Base-by-base conservation (phyloP, 1,284 basidiomycete species). In the Exobasidium cylindrosporum region DNA sequence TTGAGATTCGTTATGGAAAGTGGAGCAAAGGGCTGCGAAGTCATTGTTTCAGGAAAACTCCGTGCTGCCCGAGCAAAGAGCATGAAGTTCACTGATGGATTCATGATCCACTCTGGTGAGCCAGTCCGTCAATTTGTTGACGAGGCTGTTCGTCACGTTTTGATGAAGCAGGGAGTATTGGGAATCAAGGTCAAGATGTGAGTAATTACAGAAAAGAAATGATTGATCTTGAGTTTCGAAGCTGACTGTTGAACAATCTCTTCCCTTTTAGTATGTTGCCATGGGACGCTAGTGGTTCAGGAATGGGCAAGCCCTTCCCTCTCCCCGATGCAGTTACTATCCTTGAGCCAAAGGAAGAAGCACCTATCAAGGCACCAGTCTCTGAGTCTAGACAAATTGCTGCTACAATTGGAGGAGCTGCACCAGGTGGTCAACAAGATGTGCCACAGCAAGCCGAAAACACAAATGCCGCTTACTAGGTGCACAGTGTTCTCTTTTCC, bases 61-160 rank as follows among this genome's bases (percentile, higher is more conserved):
- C 93, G 96, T 83, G 96, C 95, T 77, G 96, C 96, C 75, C 93
- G 94, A 87, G 96, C 96, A 81, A 99, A 99, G 85, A 91, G 92
- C 54, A 98, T 98, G 96, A 99, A 99, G 84, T 98, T 99, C 86
- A 97, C 94, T 81, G 96, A 98, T 80, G 96, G 96, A 58, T 97
- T 97, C 89, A 97, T 98, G 92, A 95, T 98, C 83, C 96, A 98
- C 88, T 97, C 96, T 72, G 96, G 96, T 87, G 95, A 99, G 85
- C 96, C 96, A 77, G 89, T 88, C 62, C 85, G 88, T 67, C 96
- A 98, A 83, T 98, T 95, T 78, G 93, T 99, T 67, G 95, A 98
- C 85, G 88, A 92, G 80, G 96, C 96, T 67, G 94, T 97, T 79
- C 88, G 96, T 76, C 96, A 99, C 86, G 96, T 98, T 76, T 87